Conservation (phyloP, 805 yeast species). For the Wickerhamiella shivajii region DNA sequence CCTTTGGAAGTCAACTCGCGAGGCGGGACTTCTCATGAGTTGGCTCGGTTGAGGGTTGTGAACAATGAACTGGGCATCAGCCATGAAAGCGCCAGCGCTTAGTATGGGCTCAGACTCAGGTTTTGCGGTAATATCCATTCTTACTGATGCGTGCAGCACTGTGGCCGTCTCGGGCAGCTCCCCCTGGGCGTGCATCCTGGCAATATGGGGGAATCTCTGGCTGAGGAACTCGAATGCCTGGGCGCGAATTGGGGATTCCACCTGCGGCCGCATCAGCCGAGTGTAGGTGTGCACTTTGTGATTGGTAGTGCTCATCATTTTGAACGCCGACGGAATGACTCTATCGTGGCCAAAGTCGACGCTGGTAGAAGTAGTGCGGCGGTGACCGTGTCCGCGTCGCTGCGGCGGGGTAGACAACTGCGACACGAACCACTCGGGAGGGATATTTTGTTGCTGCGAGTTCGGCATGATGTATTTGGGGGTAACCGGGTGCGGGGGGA, state of each 20-base stretch:
- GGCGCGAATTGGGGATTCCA: slow-evolving; percentile 23
- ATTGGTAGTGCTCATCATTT: slow-evolving; percentile 2
- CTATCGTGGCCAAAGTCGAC: slow-evolving; percentile 16
- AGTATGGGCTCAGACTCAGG: slow-evolving; percentile 2
- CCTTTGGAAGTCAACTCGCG: slow-evolving; percentile 8
- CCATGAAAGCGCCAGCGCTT: slow-evolving; percentile 2
- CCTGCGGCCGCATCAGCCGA: slow-evolving; percentile 24
- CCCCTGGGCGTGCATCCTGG: slow-evolving; percentile 12
- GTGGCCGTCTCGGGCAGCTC: slow-evolving; percentile 16
- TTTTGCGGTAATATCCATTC: slow-evolving; percentile 14
- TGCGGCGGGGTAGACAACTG: slow-evolving; percentile 10
- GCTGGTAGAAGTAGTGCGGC: slow-evolving; percentile 16
- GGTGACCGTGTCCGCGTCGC: slow-evolving; percentile 12
- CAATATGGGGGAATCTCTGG: slow-evolving; percentile 20
- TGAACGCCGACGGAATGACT: slow-evolving; percentile 21
- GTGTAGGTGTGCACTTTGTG: slow-evolving; percentile 17
- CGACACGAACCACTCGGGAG: slow-evolving; percentile 9
- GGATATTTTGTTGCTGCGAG: not conserved
- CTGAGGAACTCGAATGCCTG: slow-evolving; percentile 18
- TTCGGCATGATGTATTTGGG: too few relatives aligned
- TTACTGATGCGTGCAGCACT: slow-evolving; percentile 22
- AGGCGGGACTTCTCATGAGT: not conserved
- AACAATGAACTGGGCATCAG: slow-evolving; percentile 17
- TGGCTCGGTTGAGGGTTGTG: slow-evolving; percentile 7
- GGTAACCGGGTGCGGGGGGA: too few relatives aligned